These are phyloP conservation scores for Collybiopsis confluens DNA, from an alignment of 768 basidiomycete species.

Conservation along the genomic window DNA sequence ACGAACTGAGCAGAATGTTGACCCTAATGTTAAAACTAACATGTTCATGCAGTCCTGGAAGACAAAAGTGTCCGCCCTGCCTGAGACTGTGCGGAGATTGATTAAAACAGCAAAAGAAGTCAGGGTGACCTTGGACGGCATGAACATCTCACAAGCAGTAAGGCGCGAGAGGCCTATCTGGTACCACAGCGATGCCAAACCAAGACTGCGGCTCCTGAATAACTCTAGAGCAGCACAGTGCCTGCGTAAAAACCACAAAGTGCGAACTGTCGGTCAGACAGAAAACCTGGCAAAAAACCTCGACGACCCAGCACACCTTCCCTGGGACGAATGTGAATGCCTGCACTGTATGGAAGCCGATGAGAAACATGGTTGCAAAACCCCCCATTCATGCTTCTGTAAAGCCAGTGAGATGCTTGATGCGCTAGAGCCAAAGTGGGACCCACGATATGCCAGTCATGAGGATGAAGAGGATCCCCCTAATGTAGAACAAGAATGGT, in stretches of 20 bases:
- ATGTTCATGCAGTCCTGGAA: slow-evolving; percentile 25
- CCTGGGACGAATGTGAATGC: neutral
- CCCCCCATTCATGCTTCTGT: neutral
- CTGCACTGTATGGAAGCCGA: neutral
- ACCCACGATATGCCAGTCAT: no score
- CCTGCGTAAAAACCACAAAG: slow-evolving; percentile 5
- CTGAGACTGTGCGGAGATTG: slow-evolving; percentile 13
- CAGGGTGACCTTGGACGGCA: slow-evolving; percentile 12
- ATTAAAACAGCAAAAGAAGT: slow-evolving; percentile 17
- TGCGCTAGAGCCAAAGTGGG: neutral
- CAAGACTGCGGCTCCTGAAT: neutral
- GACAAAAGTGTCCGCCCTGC: slow-evolving; percentile 12
- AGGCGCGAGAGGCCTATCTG: slow-evolving; percentile 23
- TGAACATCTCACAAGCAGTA: slow-evolving; percentile 4
- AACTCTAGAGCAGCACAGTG: slow-evolving; percentile 7
- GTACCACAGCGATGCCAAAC: slow-evolving; percentile 21
- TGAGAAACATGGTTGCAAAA: neutral
- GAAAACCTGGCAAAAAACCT: slow-evolving; percentile 8
- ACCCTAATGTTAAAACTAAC: slow-evolving; percentile 8
- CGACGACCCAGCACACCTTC: neutral
- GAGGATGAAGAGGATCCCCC: no score
- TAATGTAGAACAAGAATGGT: no score
- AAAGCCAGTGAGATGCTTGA: neutral
- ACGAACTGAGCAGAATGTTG: slow-evolving; percentile 9
- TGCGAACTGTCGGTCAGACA: slow-evolving; percentile 2